Evolutionary conservation across 306 rosid species (phyloP), one percentile per base, ranked within the genome.

Genomic region (Benincasa hispida): DNA sequence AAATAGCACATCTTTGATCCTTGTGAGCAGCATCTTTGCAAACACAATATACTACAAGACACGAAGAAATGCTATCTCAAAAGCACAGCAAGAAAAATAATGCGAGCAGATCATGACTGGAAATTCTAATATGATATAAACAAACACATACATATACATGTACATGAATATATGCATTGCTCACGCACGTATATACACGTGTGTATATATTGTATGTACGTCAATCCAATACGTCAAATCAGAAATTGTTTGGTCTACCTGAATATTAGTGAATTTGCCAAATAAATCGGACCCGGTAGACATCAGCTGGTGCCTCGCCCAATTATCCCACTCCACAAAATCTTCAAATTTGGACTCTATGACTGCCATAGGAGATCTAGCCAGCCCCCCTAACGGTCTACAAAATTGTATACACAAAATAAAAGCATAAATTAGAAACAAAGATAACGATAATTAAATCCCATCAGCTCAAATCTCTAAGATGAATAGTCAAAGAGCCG

Each of bases 301-400:
- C 97, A 91, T 94, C 28, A 94, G 85, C 81, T 94, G 93, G 81
- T 91, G 88, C 4, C 94, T 89, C 17, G 98, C 96, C 97, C 97
- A 94, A 77, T 76, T 81, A 30, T 91, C 93, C 96, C 94, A 94
- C 72, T 87, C 93, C 34, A 42, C 75, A 47, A 42, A 59, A 15
- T 82, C 67, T 66, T 54, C 88, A 53, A 57, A 76, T 48, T 42
- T 77, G 45, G 77, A n/a, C 21, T 25, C 84, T 81, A 61, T 80
- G 80, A 82, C 10, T 8, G 86, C 81, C 83, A 93, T 10, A 41
- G 98, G 96, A 56, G 91, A 89, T 77, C 75, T 84, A n/a, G 90
- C 92, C 58, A 91, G 76, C 61, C 65, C 88, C 76, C 84, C 88
- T 89, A 84, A 54, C 35, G 97, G 97, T 81, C 97, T 93, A 60